Evolutionary conservation across 139 green algal genomes (phyloP).

Genomic region (Chloropicon primus): DNA sequence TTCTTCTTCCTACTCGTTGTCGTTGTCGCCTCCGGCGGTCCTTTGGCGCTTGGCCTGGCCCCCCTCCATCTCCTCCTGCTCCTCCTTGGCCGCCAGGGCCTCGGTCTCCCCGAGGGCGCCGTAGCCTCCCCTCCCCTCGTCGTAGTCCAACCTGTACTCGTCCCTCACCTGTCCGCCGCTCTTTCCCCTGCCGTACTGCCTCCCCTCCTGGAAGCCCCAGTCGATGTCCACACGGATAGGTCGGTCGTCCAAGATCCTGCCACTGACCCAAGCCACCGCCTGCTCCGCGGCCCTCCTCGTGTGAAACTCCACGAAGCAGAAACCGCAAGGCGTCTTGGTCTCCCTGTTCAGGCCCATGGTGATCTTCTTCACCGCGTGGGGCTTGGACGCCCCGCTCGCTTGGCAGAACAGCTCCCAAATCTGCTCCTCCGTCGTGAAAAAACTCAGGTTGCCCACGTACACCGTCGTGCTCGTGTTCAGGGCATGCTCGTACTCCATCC

Average conservation of each 20-base stretch:
- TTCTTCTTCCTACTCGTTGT: neutral
- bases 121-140: conserved; percentile 70
- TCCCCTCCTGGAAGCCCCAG: conserved; percentile 90
- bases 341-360: conserved; percentile 93
- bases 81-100: neutral
- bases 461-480: conserved; percentile 66
- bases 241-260: conserved; percentile 82
- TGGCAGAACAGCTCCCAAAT: conserved; percentile 47
- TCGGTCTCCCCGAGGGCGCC: conserved; percentile 10
- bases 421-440: conserved; percentile 95
- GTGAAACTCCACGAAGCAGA: conserved; percentile 83
- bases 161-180: conserved; percentile 86
- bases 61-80: neutral
- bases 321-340: conserved; percentile 87
- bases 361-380: conserved; percentile 71
- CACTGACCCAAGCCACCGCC: conserved; percentile 77
- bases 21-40: neutral
- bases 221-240: conserved; percentile 90
- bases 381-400: conserved; percentile 18
- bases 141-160: conserved; percentile 88
- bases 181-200: conserved; percentile 83
- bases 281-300: conserved; percentile 59
- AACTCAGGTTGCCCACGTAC: conserved; percentile 96
- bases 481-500: conserved; percentile 52
- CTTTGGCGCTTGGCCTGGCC: neutral